Evolutionary conservation across 2,329 filamentous ascomycete species (phyloP).

Genomic region (Neophaeococcomyces aloes): DNA sequence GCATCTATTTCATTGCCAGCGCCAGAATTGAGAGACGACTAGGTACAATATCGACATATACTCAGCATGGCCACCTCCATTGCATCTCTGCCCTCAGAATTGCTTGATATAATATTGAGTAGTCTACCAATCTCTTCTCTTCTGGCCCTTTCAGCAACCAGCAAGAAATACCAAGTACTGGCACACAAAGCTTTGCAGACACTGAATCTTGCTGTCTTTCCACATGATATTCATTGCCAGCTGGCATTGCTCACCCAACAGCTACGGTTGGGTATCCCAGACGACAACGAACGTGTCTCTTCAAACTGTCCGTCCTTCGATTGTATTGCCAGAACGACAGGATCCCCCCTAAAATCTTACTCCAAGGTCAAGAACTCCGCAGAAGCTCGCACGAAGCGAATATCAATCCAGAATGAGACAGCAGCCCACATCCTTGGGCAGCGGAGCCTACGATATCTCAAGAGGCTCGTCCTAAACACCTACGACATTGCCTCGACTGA

Average conservation of each 20-base stretch:
- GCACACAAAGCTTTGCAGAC: slow-evolving; percentile 24
- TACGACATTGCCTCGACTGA: slow-evolving; percentile 25
- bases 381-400: slow-evolving; percentile 8
- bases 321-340: slow-evolving; percentile 10
- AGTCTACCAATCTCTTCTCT: slow-evolving; percentile 24
- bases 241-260: slow-evolving; percentile 24
- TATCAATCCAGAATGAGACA: slow-evolving; percentile 15
- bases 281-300: slow-evolving; percentile 1
- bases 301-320: slow-evolving; percentile 5
- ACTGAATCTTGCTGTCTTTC: slow-evolving; percentile 27
- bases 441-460: slow-evolving; percentile 8
- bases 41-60: not conserved
- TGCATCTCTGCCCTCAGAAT: slow-evolving; percentile 24
- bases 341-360: slow-evolving; percentile 1
- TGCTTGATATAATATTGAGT: slow-evolving; percentile 26
- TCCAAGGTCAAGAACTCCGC: slow-evolving; percentile 3
- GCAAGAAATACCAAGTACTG: slow-evolving; percentile 22
- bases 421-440: slow-evolving; percentile 12
- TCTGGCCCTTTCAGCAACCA: slow-evolving; percentile 27
- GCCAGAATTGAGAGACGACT: not conserved
- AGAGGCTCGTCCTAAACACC: slow-evolving; percentile 16
- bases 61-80: slow-evolving; percentile 10
- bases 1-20: not conserved
- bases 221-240: slow-evolving; percentile 25
- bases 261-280: slow-evolving; percentile 10